Conservation (phyloP, 2,329 filamentous ascomycete species). For the Cladophialophora chaetospira region DNA sequence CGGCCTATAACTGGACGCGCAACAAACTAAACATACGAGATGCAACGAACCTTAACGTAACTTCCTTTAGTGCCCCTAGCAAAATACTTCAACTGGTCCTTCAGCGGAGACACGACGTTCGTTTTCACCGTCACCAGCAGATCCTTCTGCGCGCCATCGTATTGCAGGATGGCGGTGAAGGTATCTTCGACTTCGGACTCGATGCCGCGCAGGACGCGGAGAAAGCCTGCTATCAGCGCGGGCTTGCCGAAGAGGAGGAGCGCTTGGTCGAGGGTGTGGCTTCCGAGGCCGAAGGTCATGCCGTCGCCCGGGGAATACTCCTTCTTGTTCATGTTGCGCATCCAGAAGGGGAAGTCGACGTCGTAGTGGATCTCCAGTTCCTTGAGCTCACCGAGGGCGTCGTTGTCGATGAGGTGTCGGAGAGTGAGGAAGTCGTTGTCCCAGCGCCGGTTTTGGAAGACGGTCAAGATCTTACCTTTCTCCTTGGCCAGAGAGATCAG, state of each 20-base stretch:
- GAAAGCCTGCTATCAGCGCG: constrained; percentile 64
- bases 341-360: constrained; percentile 51
- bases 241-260: constrained; percentile 71
- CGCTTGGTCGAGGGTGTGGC: constrained; percentile 74
- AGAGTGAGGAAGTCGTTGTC: constrained; percentile 75
- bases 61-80: constrained; percentile 71
- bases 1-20: neutral
- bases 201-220: constrained; percentile 64
- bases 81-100: constrained; percentile 73
- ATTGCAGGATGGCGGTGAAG: constrained; percentile 66
- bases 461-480: constrained; percentile 58
- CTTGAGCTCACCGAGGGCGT: constrained; percentile 66
- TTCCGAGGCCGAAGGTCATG: constrained; percentile 69
- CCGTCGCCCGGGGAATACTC: constrained; percentile 66
- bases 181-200: constrained; percentile 54
- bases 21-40: neutral
- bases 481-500: constrained; percentile 60
- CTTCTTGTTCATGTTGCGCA: constrained; percentile 46
- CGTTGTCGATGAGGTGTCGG: constrained; percentile 60
- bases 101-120: constrained; percentile 67
- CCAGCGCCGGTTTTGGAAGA: constrained; percentile 71
- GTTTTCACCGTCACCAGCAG: constrained; percentile 70
- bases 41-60: constrained; percentile 60
- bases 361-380: constrained; percentile 82
- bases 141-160: constrained; percentile 52